Evolutionary conservation across 2,329 filamentous ascomycete genomes (phyloP), one percentile per base, ranked within the genome.

Genomic region (Hansfordia pulvinata): DNA sequence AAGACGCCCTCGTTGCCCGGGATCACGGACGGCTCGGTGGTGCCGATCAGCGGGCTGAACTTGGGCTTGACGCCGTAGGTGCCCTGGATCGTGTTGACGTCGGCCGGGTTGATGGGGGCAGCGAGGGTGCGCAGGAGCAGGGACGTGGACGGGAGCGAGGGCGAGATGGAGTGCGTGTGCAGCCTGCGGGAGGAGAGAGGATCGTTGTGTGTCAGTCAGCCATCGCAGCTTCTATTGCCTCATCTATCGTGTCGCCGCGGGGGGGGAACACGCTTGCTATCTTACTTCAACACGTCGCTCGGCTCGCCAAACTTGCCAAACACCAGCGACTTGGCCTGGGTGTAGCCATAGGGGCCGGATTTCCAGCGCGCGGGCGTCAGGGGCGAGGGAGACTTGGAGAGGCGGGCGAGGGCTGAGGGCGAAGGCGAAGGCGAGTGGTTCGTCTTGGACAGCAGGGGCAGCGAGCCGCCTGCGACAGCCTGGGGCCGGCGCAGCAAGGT

Each of bases 1-100:
- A 93, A 93, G 20, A 88, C 83, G 24, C 82, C 92, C 52, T 98
- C 92, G 49, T 94, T 96, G 15, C 85, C 85, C 2, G 74, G 79
- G 2, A 90, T 70, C 2, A 83, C 82, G 6, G 79, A 71, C 3
- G 86, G 84, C 14, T 74, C 61, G 1, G 72, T 39, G 0, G 86
- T 94, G 30, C 85, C 81, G 29, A 98, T 71, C 2, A 71, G 54
- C 5, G 74, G 76, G 11, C 72, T 76, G 54, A 93, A 86, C 23
- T 68, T 60, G 0, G 86, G 85, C 49, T 84, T 84, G 23, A 75
- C 75, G 34, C 88, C 88, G 58, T 98, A 98, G 4, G 88, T 85
- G 38, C 90, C 90, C 61, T 98, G 90, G 44, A 98, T 82, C 44
- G 88, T 88, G 62, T 98, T 98, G 53, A 98, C 82, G 57, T 98